Conservation (phyloP, 2,329 filamentous ascomycete species). For the Ceratocystis colombiana region DNA sequence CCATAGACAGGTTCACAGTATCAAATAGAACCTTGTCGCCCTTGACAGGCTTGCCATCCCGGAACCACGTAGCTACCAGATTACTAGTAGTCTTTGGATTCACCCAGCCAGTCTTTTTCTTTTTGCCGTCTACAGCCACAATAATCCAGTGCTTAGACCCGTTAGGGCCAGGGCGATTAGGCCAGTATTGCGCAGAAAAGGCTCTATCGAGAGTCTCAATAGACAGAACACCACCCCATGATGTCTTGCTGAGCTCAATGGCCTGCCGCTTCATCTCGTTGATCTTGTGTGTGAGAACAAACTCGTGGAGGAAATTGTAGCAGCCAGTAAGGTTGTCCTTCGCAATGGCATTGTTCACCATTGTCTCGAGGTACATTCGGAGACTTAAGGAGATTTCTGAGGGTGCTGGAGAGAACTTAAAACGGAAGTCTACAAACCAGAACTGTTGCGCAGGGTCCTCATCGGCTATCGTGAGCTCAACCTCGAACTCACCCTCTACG, state of each 20-base stretch:
- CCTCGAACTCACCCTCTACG: slow-evolving; percentile 76
- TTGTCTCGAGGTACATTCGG: slow-evolving; percentile 55
- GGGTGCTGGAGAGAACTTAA: slow-evolving; percentile 64
- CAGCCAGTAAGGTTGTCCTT: slow-evolving; percentile 66
- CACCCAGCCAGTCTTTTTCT: slow-evolving; percentile 36
- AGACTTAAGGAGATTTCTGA: slow-evolving; percentile 51
- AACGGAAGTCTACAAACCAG: slow-evolving; percentile 87
- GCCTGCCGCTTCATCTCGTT: slow-evolving; percentile 72
- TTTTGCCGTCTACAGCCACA: slow-evolving; percentile 65
- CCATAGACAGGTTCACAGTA: slow-evolving; percentile 57
- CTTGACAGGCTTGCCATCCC: slow-evolving; percentile 64
- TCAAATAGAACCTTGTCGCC: slow-evolving; percentile 60
- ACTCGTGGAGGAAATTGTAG: slow-evolving; percentile 78
- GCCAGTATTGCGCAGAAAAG: slow-evolving; percentile 87
- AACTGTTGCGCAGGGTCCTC: slow-evolving; percentile 77
- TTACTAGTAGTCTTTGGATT: slow-evolving; percentile 42
- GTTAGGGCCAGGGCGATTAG: slow-evolving; percentile 41
- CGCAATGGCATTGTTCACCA: slow-evolving; percentile 60
- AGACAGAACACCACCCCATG: slow-evolving; percentile 69
- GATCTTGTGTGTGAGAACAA: slow-evolving; percentile 84
- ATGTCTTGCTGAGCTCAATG: slow-evolving; percentile 52
- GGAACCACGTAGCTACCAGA: slow-evolving; percentile 68
- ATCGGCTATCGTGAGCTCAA: slow-evolving; percentile 82
- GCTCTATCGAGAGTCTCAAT: slow-evolving; percentile 72
- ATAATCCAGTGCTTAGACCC: slow-evolving; percentile 83